Conservation (phyloP, 2,329 filamentous ascomycete species). For the Trichoderma breve region DNA sequence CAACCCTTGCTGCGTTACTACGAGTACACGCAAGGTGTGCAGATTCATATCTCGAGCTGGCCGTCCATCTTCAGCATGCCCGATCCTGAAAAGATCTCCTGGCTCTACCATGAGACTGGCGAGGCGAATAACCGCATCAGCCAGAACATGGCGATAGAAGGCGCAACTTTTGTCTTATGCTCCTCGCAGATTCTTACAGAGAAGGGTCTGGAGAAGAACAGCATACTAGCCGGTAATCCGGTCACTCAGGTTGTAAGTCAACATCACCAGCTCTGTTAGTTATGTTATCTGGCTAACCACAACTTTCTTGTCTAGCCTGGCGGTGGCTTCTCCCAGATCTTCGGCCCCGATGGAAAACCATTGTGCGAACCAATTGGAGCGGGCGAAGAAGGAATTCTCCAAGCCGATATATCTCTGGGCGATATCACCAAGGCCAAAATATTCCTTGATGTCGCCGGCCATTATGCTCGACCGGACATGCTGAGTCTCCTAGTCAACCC, state of each 20-base stretch:
- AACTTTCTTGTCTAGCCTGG: slow-evolving; percentile 26
- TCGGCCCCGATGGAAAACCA: slow-evolving; percentile 47
- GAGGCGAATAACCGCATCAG: slow-evolving; percentile 35
- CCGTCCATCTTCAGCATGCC: slow-evolving; percentile 32
- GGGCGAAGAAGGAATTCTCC: slow-evolving; percentile 45
- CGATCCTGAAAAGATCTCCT: slow-evolving; percentile 33
- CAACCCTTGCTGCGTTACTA: slow-evolving; percentile 22
- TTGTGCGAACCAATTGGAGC: slow-evolving; percentile 8
- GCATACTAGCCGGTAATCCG: slow-evolving; percentile 37
- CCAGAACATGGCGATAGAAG: slow-evolving; percentile 45
- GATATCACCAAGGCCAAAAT: slow-evolving; percentile 48
- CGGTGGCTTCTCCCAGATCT: slow-evolving; percentile 55
- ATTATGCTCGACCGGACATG: slow-evolving; percentile 56
- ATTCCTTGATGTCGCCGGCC: slow-evolving; percentile 33
- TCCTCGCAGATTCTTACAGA: slow-evolving; percentile 41
- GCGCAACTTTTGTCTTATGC: slow-evolving; percentile 41
- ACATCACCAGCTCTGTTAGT: neutral
- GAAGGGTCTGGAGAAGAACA: slow-evolving; percentile 39
- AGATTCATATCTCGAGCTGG: slow-evolving; percentile 27
- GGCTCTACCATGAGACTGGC: slow-evolving; percentile 37
- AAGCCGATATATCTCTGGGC: slow-evolving; percentile 47
- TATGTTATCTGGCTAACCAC: neutral
- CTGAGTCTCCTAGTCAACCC: slow-evolving; percentile 53
- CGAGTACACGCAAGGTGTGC: slow-evolving; percentile 23
- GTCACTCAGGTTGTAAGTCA: slow-evolving; percentile 31